These are phyloP conservation scores for Aristolochia fimbriata DNA, from an alignment of 164 flowering plant genomes.

Conservation along the genomic window DNA sequence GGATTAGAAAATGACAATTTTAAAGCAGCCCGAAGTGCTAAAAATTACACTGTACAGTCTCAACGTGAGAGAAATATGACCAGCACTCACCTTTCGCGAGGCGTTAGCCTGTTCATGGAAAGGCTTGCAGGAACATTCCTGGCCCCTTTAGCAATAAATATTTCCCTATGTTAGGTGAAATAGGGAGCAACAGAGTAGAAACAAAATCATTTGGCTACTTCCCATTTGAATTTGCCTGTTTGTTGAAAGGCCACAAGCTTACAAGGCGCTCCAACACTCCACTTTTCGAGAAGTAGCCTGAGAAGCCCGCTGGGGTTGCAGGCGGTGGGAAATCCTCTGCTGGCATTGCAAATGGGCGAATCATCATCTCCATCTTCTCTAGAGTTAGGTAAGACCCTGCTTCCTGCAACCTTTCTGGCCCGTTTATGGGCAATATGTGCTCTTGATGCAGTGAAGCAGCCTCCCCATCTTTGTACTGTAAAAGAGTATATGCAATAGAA, in stretches of 20 bases:
- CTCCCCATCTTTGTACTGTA: constrained; percentile 60
- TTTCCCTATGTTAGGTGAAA: no score
- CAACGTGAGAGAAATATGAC: not conserved
- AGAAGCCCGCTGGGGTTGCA: constrained; percentile 70
- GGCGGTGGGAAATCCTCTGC: constrained; percentile 96
- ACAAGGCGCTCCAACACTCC: constrained; percentile 88
- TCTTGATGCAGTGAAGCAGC: constrained; percentile 79
- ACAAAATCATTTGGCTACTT: constrained; percentile 17
- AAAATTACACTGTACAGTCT: no score
- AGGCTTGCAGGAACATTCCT: no score
- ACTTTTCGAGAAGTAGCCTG: constrained; percentile 91
- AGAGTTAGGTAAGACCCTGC: constrained; percentile 77
- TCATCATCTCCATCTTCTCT: constrained; percentile 80
- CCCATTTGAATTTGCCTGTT: constrained; percentile 43
- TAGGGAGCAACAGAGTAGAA: not conserved
- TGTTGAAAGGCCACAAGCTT: constrained; percentile 88
- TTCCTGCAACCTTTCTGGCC: constrained; percentile 97
- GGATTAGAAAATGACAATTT: no score
- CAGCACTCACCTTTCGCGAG: not conserved
- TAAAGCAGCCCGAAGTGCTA: no score
- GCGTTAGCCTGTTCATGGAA: no score
- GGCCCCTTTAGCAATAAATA: no score
- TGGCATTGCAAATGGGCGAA: constrained; percentile 96
- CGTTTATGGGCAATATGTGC: constrained; percentile 94
- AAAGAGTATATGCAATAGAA: not conserved